A percentile compares a stretch with the other conserved stretches of the same genome.
Conservation (phyloP, 805 yeast species). For the Metschnikowia similis region DNA sequence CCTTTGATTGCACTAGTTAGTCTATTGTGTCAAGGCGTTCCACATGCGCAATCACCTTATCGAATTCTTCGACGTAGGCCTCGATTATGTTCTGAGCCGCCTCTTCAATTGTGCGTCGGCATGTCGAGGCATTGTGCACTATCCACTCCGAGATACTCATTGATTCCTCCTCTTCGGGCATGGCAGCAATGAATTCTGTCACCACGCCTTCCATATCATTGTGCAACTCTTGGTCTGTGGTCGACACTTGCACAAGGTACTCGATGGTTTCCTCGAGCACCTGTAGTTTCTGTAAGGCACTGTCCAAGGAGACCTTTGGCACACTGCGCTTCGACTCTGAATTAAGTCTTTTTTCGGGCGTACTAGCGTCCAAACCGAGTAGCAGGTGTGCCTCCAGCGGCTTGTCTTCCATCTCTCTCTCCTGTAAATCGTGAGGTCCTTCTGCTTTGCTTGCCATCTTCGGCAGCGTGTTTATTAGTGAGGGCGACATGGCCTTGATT, state of each 20-base stretch:
- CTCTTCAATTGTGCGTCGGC: conserved; percentile 44
- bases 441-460: background rate
- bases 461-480: background rate
- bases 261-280: conserved; percentile 33
- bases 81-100: conserved; percentile 46
- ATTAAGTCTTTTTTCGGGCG: conserved; percentile 7
- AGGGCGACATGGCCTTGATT: background rate
- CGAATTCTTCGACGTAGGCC: conserved; percentile 46
- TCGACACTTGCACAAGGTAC: conserved; percentile 30
- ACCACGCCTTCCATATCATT: conserved; percentile 66
- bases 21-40: conserved; percentile 24
- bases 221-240: conserved; percentile 40
- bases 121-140: conserved; percentile 48
- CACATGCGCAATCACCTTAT: conserved; percentile 44
- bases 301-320: conserved; percentile 1
- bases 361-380: conserved; percentile 12
- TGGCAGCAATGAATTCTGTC: conserved; percentile 57
- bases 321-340: background rate
- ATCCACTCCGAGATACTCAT: conserved; percentile 76
- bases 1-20: conserved; percentile 1
- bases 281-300: conserved; percentile 8
- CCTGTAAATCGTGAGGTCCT: background rate
- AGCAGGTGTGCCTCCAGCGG: conserved; percentile 5
- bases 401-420: background rate
- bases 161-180: conserved; percentile 65